These are phyloP conservation scores for Populus tomentosa DNA, from an alignment of 441 rosid species.

Conservation along the genomic window DNA sequence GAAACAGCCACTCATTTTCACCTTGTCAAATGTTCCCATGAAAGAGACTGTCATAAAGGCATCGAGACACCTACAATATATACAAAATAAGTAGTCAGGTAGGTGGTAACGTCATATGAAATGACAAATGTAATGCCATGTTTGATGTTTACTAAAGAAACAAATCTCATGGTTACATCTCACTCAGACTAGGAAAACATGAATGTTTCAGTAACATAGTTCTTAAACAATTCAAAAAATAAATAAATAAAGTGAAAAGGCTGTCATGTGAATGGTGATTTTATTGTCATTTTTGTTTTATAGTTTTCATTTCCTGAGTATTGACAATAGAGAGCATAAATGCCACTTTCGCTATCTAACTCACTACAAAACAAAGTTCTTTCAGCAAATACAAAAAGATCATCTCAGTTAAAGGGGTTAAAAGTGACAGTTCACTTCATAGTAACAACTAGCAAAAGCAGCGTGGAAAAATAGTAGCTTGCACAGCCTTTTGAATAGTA, in stretches of 20 bases:
- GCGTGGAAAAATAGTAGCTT: not conserved
- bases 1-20: slow-evolving; percentile 8
- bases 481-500: not conserved
- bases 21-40: slow-evolving; percentile 1
- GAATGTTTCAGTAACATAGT: not conserved
- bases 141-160: not conserved
- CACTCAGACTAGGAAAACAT: not conserved
- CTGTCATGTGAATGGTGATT: not conserved
- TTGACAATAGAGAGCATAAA: not conserved
- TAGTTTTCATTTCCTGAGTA: not conserved
- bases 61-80: slow-evolving; percentile 40
- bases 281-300: not conserved
- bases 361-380: not conserved
- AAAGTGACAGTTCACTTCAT: not conserved
- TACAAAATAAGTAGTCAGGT: not conserved
- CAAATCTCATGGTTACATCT: not conserved
- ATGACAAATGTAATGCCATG: not conserved
- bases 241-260: not conserved
- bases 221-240: not conserved
- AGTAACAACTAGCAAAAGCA: not conserved
- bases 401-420: not conserved
- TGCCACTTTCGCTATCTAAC: not conserved
- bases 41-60: slow-evolving; percentile 37
- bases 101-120: not conserved
- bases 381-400: not conserved